These are phyloP conservation scores for Herpetospermum pedunculosum DNA, from an alignment of 306 rosid species.

Conservation along the genomic window DNA sequence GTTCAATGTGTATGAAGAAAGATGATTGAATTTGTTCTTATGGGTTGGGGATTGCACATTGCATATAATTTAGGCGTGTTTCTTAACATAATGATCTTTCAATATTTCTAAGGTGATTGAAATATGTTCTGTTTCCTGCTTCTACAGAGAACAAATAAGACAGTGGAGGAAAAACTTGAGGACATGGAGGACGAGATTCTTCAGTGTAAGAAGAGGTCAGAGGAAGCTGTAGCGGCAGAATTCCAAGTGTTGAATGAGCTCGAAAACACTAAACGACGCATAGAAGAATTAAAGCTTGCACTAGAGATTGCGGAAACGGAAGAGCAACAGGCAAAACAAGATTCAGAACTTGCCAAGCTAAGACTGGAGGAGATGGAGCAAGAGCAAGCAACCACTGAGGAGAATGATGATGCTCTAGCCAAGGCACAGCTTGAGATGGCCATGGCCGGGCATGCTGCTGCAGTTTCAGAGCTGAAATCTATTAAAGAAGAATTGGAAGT, in stretches of 20 bases:
- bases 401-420: conserved; percentile 82
- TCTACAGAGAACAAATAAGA: conserved; percentile 56
- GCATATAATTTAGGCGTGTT: not conserved
- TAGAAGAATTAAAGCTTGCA: conserved; percentile 77
- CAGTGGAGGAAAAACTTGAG: conserved; percentile 76
- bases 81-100: not conserved
- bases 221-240: conserved; percentile 42
- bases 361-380: conserved; percentile 97
- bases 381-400: conserved; percentile 86
- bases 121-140: not conserved
- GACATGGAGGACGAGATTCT: conserved; percentile 63
- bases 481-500: conserved; percentile 68
- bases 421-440: conserved; percentile 97
- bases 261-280: conserved; percentile 61
- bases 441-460: conserved; percentile 63
- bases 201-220: conserved; percentile 41
- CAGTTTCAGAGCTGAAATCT: conserved; percentile 57
- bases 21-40: not conserved
- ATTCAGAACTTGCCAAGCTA: conserved; percentile 89
- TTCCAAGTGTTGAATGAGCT: conserved; percentile 50
- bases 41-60: not conserved
- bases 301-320: conserved; percentile 87
- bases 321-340: conserved; percentile 88
- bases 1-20: not conserved
- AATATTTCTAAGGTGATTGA: not conserved